Percentiles rank a stretch among this genome's conserved stretches.
These are phyloP conservation scores for Leccinum olivaceopallidum DNA, from an alignment of 768 basidiomycete species.

Conservation along the genomic window DNA sequence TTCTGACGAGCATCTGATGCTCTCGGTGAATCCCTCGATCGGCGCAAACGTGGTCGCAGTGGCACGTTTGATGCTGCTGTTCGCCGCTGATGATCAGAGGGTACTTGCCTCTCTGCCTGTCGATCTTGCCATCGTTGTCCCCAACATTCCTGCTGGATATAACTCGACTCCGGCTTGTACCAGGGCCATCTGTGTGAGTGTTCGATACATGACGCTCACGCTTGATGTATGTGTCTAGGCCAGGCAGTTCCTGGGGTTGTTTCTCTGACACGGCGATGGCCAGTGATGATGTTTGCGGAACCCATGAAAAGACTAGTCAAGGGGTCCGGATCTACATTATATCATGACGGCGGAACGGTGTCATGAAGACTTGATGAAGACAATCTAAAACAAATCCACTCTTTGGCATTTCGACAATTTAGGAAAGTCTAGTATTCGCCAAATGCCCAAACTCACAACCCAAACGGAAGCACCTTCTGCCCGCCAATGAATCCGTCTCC, in stretches of 20 bases:
- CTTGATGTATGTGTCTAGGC: neutral
- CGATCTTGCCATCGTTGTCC: constrained; percentile 45
- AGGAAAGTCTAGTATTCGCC: constrained; percentile 4
- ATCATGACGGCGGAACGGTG: neutral
- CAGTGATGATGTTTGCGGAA: constrained; percentile 21
- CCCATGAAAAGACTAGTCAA: neutral
- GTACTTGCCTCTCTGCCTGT: constrained; percentile 1
- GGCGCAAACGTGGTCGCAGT: constrained; percentile 45
- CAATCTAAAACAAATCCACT: neutral
- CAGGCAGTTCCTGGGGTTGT: neutral
- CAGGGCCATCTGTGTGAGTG: constrained; percentile 40
- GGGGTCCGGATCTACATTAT: neutral
- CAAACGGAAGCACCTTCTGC: constrained; percentile 30
- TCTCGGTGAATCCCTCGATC: constrained; percentile 47
- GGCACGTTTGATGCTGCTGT: constrained; percentile 51
- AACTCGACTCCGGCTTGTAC: constrained; percentile 36
- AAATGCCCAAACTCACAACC: constrained; percentile 15
- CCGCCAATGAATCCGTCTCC: constrained; percentile 35
- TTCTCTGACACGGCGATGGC: neutral
- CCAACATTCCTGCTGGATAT: constrained; percentile 47
- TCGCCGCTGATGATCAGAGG: constrained; percentile 36
- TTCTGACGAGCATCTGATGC: constrained; percentile 52
- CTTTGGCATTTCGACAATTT: neutral
- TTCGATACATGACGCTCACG: neutral
- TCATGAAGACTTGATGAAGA: neutral